These are phyloP conservation scores for Heterobasidion irregulare DNA, from an alignment of 1,284 basidiomycete genomes.

Conservation along the genomic window DNA sequence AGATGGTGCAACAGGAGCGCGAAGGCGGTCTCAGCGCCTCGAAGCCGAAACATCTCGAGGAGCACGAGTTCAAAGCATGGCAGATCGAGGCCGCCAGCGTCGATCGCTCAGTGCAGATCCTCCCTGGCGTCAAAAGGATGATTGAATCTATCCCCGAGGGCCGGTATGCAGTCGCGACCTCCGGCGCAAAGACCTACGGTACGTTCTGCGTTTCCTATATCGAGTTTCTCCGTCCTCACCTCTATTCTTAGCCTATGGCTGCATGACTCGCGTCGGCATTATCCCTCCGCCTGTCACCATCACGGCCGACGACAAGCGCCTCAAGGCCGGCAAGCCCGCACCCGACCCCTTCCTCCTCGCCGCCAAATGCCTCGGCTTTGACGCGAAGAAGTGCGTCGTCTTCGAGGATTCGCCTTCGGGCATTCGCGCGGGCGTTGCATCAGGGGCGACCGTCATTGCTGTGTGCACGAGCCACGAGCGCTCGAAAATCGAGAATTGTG, in stretches of 20 bases:
- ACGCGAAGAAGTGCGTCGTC: constrained; percentile 52
- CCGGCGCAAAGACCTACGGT: constrained; percentile 69
- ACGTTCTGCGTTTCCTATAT: constrained; percentile 13
- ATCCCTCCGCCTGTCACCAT: constrained; percentile 66
- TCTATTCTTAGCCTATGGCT: constrained; percentile 44
- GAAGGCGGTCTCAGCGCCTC: neutral
- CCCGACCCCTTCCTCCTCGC: constrained; percentile 74
- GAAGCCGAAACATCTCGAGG: neutral
- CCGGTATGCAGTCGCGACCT: constrained; percentile 69
- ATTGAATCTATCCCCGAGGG: constrained; percentile 62
- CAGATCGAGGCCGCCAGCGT: constrained; percentile 52
- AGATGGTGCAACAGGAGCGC: constrained; percentile 1
- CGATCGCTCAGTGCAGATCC: constrained; percentile 63
- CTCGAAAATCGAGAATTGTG: constrained; percentile 1
- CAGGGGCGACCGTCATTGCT: constrained; percentile 69
- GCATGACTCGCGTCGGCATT: constrained; percentile 68
- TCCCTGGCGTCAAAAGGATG: constrained; percentile 66
- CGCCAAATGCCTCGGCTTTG: constrained; percentile 62
- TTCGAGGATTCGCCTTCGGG: constrained; percentile 74
- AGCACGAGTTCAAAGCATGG: constrained; percentile 33
- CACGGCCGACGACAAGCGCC: constrained; percentile 70
- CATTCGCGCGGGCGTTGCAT: constrained; percentile 65
- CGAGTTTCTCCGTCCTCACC: constrained; percentile 3
- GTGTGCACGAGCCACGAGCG: constrained; percentile 21
- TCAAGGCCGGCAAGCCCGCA: constrained; percentile 59